Evolutionary conservation across 2,329 filamentous ascomycete species (phyloP).

Genomic region (Penicillium freii): DNA sequence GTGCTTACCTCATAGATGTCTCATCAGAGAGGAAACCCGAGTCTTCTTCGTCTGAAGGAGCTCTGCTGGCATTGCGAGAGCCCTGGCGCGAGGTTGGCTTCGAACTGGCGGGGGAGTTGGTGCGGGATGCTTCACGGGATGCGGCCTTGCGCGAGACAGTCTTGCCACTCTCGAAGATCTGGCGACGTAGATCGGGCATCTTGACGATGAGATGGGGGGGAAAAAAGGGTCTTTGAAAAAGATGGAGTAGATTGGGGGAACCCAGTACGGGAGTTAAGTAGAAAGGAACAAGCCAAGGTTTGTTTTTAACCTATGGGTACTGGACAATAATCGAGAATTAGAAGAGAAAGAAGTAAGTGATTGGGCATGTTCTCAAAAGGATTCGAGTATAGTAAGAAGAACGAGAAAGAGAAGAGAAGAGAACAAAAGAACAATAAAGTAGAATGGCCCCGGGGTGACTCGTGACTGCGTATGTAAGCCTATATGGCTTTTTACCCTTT

Average conservation of each 20-base stretch:
- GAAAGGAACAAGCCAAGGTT: background rate
- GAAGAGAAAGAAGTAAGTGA: background rate
- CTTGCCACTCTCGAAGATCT: constrained; percentile 64
- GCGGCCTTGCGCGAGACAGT: constrained; percentile 62
- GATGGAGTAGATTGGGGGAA: background rate
- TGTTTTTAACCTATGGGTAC: constrained; percentile 2
- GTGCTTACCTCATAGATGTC: constrained; percentile 55
- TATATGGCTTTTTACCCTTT: background rate
- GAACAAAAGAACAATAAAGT: background rate
- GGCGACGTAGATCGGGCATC: constrained; percentile 54
- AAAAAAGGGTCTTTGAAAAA: background rate
- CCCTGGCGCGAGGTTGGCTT: constrained; percentile 52
- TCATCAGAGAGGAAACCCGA: constrained; percentile 55
- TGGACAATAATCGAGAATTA: background rate
- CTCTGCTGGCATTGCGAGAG: constrained; percentile 55
- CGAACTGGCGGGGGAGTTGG: constrained; percentile 53
- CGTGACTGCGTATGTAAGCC: constrained; percentile 6
- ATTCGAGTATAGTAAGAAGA: background rate
- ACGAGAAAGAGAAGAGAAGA: background rate
- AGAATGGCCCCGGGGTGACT: background rate
- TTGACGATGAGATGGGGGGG: constrained; percentile 13
- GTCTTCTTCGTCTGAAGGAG: constrained; percentile 61
- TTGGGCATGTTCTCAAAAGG: constrained; percentile 1
- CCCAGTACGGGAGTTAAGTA: background rate
- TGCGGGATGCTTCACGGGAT: constrained; percentile 54